Base-by-base conservation (phyloP, 2,329 filamentous ascomycete genomes). In the Lecanicillium sp. region DNA sequence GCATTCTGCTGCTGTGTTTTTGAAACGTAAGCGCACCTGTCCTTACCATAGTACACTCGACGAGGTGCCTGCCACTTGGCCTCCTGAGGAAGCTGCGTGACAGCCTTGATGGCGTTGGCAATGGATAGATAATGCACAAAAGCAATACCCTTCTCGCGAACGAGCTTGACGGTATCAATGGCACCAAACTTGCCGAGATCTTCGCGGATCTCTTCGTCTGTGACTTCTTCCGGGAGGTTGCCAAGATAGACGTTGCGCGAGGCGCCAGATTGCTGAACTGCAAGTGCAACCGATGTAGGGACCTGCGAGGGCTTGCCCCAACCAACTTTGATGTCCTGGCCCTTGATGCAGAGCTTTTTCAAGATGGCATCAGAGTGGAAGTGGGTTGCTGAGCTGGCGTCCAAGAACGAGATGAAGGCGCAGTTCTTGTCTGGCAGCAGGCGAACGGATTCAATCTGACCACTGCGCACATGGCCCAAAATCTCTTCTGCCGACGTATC, bases 1-100 rank as follows among this genome's bases (percentile, higher is more conserved):
- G 92, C 92, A 54, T 98, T 98, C 65, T 98, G 92, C 68, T 98
- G 92, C 65, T 98, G 92, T 0, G 92, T 98, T 75, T 98, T 98
- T 43, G 92, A 98, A 37, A 98, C 90, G 54, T 98, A 98, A 14
- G 92, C 92, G 56, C 92, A 98, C 45, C 92, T 80, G 60, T 98
- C 92, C 70, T 98, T 98, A 63, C 92, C 92, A 54, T 98, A 98
- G 73, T 95, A 96, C 9, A 98, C 92, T 38, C 92, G 85, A 48
- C 88, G 85, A 37, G 92, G 92, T 8, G 88, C 78, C 62, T 95
- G 89, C 92, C 92, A 98, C 66, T 95, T 95, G 28, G 85, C 71
- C 63, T 98, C 92, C 62, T 96, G 90, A 9, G 92, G 92, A 43
- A 98, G 78, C 62, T 96, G 90, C 11, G 88, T 83, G 37, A 98